Evolutionary conservation across 805 yeast species (phyloP), one percentile per base, ranked within the genome.

Genomic region (Saccharomyces jurei): DNA sequence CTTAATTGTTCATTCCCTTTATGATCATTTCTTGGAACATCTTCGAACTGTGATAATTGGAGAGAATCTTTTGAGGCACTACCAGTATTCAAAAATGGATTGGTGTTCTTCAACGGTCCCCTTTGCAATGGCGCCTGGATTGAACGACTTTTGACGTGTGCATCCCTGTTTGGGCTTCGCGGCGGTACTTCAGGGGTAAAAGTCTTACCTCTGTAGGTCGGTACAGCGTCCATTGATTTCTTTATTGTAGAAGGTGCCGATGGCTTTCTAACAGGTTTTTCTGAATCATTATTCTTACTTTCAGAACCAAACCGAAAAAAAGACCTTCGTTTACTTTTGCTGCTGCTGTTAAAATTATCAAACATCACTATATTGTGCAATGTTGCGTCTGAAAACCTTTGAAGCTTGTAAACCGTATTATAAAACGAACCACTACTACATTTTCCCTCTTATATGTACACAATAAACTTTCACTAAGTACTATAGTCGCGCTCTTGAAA

Each of bases 241-340:
- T 21, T 36, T 6, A 6, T 36, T 36, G 25, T 17, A 6, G 44
- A 3, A 9, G 41, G 29, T 22, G 21, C 29, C 6, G 53, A 22
- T 30, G 49, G 27, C 22, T 49, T 52, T 9, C 32, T 26, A 3
- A 47, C 31, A 3, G 53, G 60, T 31, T 54, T 41, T n/a, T 65
- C 62, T 11, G 60, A 56, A 25, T 56, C 60, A 27, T 22, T 51
- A 6, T 50, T 46, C 51, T 41, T 47, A 36, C 31, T 53, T 21
- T 51, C 51, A 36, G 44, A 17, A 6, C 66, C 64, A 50, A 63
- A 60, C 21, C 57, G 56, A 46, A 60, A 63, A 48, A 61, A 61
- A 2, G 67, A 62, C 44, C 50, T 57, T 29, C 60, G 53, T 54
- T 61, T 60, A 26, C 47, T 46, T 49, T 56, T 61, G 53, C 48